Conservation (phyloP, 768 basidiomycete species). For the Chalciporus piperatus region DNA sequence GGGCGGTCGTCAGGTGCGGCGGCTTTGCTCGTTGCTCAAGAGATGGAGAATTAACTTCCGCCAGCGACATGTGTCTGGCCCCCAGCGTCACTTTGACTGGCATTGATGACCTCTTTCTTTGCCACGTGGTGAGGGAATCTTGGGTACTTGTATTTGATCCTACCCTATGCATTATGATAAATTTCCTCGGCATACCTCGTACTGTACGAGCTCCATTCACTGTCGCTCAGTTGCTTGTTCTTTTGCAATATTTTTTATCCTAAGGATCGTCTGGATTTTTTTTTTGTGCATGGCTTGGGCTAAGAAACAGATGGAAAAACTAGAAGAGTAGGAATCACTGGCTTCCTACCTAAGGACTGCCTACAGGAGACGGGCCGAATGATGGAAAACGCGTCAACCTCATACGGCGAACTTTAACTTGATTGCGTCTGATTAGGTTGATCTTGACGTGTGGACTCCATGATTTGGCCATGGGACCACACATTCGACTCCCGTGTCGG, state of each 20-base stretch:
- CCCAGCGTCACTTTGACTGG: neutral
- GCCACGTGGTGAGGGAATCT: neutral
- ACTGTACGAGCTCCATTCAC: conserved; percentile 5
- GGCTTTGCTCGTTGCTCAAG: conserved; percentile 7
- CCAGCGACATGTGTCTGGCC: neutral
- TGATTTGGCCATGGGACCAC: too few relatives aligned
- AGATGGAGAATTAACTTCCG: conserved; percentile 1
- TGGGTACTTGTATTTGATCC: conserved; percentile 4
- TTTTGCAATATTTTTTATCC: neutral
- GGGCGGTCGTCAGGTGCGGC: conserved; percentile 26
- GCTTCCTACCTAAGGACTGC: too few relatives aligned
- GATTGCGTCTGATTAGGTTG: too few relatives aligned
- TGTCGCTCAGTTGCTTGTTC: neutral
- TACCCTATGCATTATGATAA: conserved; percentile 8
- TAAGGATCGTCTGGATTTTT: neutral
- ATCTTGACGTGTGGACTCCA: too few relatives aligned
- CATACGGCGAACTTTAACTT: too few relatives aligned
- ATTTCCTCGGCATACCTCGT: conserved; percentile 7
- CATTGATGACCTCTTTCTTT: conserved; percentile 3
- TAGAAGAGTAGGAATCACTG: too few relatives aligned
- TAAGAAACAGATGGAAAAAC: too few relatives aligned
- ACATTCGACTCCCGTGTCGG: too few relatives aligned
- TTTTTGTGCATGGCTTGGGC: too few relatives aligned
- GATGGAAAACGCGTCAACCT: too few relatives aligned
- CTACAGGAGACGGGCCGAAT: too few relatives aligned